Evolutionary conservation across 257 asterid genomes (phyloP), one percentile per base, ranked within the genome.

Genomic region (Nicotiana obtusifolia): DNA sequence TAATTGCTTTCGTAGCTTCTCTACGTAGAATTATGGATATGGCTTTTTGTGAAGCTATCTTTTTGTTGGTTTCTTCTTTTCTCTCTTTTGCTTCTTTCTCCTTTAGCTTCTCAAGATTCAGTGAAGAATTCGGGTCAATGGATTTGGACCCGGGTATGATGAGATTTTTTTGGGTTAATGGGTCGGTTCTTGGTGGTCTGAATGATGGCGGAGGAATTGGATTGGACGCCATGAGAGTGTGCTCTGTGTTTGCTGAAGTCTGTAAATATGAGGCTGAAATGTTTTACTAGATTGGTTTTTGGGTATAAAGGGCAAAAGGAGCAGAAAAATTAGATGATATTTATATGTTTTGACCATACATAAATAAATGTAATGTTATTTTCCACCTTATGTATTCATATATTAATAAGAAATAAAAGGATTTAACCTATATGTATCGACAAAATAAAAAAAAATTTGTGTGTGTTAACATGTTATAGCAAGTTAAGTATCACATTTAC

Each of bases 1-100:
- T 90, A 10, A 95, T 94, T 1, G 93, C 96, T 86, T 93, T 91
- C 0, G 95, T 87, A 19, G 99, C 99, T 85, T 95, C 99, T 84
- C 99, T 90, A 80, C 99, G 84, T 20, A 95, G 80, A 65, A 95
- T 93, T 66, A 95, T 87, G 0, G 99, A 95, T 24, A 95, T 86
- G 13, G 98, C 98, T 85, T 93, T 93, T 69, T 89, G 92, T 14
- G 99, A 95, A 33, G 98, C 99, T 78, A 95, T 88, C 77, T 95
- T 93, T 66, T 91, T 83, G 90, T 93, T 93, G 1, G 87, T 88
- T 86, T 91, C 95, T 80, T 88, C 97, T 78, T 88, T 93, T 80
- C 89, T 91, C 84, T 90, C 98, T 78, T 83, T 89, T 4, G 81
- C 86, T 82, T 89, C 94, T 67, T 57, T 84, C 85, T 85, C 90